Base-by-base conservation (phyloP, 306 rosid genomes). In the Dalbergia cochinchinensis region DNA sequence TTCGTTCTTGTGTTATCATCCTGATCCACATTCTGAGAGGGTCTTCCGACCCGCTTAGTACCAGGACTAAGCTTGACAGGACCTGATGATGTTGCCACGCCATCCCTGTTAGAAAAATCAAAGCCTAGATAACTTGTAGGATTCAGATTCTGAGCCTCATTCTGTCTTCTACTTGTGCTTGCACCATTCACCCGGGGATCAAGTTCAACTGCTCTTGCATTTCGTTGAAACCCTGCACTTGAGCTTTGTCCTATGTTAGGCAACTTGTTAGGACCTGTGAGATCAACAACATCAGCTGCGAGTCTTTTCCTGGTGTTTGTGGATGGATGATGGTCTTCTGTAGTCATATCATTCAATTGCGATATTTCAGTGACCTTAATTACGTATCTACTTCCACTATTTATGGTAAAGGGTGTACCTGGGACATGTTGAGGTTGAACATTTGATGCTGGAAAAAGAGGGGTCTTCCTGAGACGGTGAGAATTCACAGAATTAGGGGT, bases 11-110 rank as follows among this genome's bases (percentile, higher is more conserved):
- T 76, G 76, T 78, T 80, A 71, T 91, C 91, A 26, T 26, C 31
- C 73, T 75, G 78, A 84, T 85, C 92, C 71, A 76, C 33, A 58
- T 78, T 82, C 74, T 82, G 93, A 59, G 83, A 83, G 4, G 95
- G 90, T 74, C 84, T 86, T 71, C 85, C 65, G 73, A 92, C 86
- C 78, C 88, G 92, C 79, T 82, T 89, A 78, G 92, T 88, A 66
- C 95, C 97, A 51, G 92, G 90, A 41, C 85, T 71, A 65, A 87
- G 88, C 73, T 88, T 88, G 60, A 86, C 53, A 41, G 92, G 88
- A 68, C 95, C 92, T 37, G 41, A 37, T 37, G 5, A 4, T 37
- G 84, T 26, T 26, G 31, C 31, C 31, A 26, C 31, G 31, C 31
- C 31, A 26, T 26, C 31, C 31, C 31, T 26, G 31, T 26, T 26